Percentiles rank a stretch among this genome's conserved stretches.
Conservation (phyloP, 2,329 filamentous ascomycete genomes). For the Simplicillium sp. region DNA sequence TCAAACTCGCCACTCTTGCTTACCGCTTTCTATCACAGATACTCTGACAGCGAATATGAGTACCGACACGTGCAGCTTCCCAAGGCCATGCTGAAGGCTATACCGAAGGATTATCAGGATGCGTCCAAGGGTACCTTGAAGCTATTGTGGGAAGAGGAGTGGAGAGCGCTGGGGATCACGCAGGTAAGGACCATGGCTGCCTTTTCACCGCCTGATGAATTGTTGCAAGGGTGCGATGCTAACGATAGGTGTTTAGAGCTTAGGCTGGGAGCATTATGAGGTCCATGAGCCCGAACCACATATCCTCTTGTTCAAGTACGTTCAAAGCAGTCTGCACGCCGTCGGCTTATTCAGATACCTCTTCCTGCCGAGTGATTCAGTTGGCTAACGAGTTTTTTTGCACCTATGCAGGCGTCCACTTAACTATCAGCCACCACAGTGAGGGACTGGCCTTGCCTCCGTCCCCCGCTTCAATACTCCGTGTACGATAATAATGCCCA, state of each 20-base stretch:
- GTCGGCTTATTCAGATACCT: not conserved
- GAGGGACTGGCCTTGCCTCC: slow-evolving; percentile 8
- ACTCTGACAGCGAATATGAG: slow-evolving; percentile 86
- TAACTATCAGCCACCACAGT: slow-evolving; percentile 69
- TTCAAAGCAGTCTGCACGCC: slow-evolving; percentile 10
- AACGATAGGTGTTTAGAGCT: slow-evolving; percentile 50
- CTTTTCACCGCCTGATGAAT: not conserved
- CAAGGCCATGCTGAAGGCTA: slow-evolving; percentile 96
- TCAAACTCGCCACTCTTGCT: slow-evolving; percentile 1
- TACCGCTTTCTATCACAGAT: slow-evolving; percentile 43
- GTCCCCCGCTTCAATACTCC: not conserved
- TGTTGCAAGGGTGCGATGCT: slow-evolving; percentile 4
- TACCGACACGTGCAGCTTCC: slow-evolving; percentile 97
- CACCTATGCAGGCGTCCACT: slow-evolving; percentile 62
- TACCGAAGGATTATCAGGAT: slow-evolving; percentile 92
- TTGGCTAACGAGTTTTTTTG: not conserved
- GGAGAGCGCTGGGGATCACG: slow-evolving; percentile 93
- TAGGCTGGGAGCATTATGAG: slow-evolving; percentile 99
- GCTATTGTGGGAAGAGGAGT: slow-evolving; percentile 96
- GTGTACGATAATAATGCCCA: slow-evolving; percentile 4
- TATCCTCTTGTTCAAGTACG: slow-evolving; percentile 96
- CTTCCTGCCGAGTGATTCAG: slow-evolving; percentile 2
- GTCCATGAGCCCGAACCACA: slow-evolving; percentile 98
- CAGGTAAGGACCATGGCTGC: slow-evolving; percentile 50
- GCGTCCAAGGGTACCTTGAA: slow-evolving; percentile 84